phyloP scores from a whole-genome alignment of 352 stramenopile genomes.

The Pythium pyrilobum region DNA sequence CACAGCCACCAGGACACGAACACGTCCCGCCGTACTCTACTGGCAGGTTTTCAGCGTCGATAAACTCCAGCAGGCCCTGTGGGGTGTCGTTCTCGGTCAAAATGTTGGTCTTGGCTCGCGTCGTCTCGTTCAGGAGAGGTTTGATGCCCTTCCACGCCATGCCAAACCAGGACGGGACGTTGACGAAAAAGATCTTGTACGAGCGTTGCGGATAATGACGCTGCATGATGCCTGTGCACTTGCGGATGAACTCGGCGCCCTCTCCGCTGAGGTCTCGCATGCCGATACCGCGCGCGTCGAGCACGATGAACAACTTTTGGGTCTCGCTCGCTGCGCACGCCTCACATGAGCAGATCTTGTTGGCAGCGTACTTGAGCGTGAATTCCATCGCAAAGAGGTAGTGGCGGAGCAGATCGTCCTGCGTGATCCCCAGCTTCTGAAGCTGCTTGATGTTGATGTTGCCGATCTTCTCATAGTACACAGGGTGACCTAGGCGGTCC shows the following conservation, averaged over 20 bases:
- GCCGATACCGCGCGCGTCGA: constrained; percentile 69
- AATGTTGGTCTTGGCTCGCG: constrained; percentile 85
- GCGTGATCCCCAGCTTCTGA: constrained; percentile 51
- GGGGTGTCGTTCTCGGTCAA: constrained; percentile 60
- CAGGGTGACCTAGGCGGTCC: constrained; percentile 68
- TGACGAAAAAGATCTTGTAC: constrained; percentile 91
- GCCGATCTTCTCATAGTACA: constrained; percentile 82
- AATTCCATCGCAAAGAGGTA: constrained; percentile 87
- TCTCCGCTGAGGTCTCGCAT: constrained; percentile 77
- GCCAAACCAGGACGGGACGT: constrained; percentile 89
- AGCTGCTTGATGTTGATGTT: constrained; percentile 80
- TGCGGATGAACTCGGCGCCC: constrained; percentile 75
- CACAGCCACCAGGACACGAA: constrained; percentile 55
- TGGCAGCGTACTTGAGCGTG: constrained; percentile 67
- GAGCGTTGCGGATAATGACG: constrained; percentile 85
- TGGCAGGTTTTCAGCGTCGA: constrained; percentile 61
- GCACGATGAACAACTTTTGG: constrained; percentile 66
- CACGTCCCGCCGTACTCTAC: constrained; percentile 69
- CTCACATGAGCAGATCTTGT: constrained; percentile 45
- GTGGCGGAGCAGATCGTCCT: constrained; percentile 73
- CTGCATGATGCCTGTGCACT: constrained; percentile 82
- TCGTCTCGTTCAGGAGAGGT: constrained; percentile 83
- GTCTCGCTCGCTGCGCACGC: constrained; percentile 57
- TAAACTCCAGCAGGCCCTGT: constrained; percentile 41
- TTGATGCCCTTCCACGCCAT: constrained; percentile 90